Base-by-base conservation (phyloP, 148 eudicot genomes). In the Diospyros lotus region DNA sequence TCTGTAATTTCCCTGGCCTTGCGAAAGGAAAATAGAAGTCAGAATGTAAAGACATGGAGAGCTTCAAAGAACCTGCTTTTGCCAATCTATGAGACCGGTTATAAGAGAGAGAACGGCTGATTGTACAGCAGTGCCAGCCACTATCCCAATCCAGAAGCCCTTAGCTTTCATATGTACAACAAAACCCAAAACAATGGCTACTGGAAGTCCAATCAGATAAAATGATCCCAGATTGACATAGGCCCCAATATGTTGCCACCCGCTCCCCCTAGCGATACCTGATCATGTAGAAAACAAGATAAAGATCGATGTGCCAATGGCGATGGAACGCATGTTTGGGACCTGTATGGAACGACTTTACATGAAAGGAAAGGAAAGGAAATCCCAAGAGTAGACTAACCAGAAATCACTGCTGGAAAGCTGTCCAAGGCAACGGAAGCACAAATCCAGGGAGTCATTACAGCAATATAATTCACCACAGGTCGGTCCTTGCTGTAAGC, bases 221-320 rank as follows among this genome's bases (percentile, higher is more conserved):
- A 64, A 85, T 55, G 88, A 71, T 45, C 82, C 84, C 12, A 87
- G 73, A 67, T 83, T 85, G 2, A 83, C 73, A 44, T 79, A 87
- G 7, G 90, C 87, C 40, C 88, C 90, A 2, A 87, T 18, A 14
- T 83, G 79, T 50, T 87, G 87, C 86, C 90, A 81, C 54, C 90
- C 82, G 66, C 76, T 71, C 51, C 82, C 82, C 59, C 77, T 80
- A 12, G 76, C 76, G 64, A 80, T 68, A 58, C 82, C 82, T 80
- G 52, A 5, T 4, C 28, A 28, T 28, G 28, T 28, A 28, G 28
- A 28, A 28, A 28, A 28, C 28, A 28, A 28, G 28, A 28, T 28
- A 28, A 28, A 28, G 28, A 28, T 28, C 28, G 28, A 28, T 28
- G 28, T 28, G 28, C 28, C 28, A 28, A 28, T 28, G 28, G 28